Base-by-base conservation (phyloP, 768 basidiomycete species). In the Boletus sp. region DNA sequence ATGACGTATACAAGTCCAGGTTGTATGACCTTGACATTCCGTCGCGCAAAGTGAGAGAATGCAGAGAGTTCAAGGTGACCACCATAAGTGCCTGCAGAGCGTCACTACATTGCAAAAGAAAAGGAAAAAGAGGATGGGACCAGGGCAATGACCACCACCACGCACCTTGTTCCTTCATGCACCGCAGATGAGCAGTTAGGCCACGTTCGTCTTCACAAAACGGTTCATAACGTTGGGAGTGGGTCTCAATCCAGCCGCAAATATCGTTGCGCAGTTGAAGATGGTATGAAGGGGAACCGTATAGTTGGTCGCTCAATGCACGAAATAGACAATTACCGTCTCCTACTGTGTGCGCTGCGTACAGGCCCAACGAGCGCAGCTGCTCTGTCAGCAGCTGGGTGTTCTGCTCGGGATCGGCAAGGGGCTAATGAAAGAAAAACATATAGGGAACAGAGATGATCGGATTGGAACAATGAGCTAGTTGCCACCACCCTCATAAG, bases 281-380 rank as follows among this genome's bases (percentile, higher is more conserved):
- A 60, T 96, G 93, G 50, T 79, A 75, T 13, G 83, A 79, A 13
- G 85, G 83, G 3, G 87, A 78, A 55, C 93, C 93, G 60, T 87
- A 83, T 17, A 93, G 76, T 69, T 96, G 93, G 72, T 96, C 93
- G 43, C 87, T 85, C 51, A 95, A 78, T 0, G 93, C 91, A 43
- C 93, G 86, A 72, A 95, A 97, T 58, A 97, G 82, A 71, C 93
- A 97, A 73, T 95, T 96, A 44, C 94, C 93, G 70, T 96, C 90
- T 47, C 91, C 93, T 40, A 91, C 71, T 17, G 90, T 95, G 59
- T 83, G 78, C 4, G 90, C 89, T n/a, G 93, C 87, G 68, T 95
- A 95, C 9, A 95, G 77, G 3, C 92, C 91, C 49, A 93, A 74
- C 6, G 83, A 77, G 46, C 83, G 82, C 37, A 96, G 83, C 72